Percentiles rank a stretch among this genome's conserved stretches.
These are phyloP conservation scores for Penicillium flavigenum DNA, from an alignment of 495 filamentous ascomycete genomes.

Conservation along the genomic window DNA sequence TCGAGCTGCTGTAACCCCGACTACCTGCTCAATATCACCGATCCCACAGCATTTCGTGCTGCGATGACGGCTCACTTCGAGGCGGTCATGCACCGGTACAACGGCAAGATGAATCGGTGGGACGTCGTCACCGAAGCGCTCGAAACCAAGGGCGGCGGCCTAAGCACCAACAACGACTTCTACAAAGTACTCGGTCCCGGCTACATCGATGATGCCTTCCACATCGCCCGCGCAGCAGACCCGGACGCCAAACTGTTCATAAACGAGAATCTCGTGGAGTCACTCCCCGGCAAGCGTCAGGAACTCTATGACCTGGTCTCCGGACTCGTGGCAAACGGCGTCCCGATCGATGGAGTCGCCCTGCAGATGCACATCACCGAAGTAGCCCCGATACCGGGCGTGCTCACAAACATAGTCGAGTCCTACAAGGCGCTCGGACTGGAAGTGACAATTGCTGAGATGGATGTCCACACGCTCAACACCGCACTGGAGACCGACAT, in stretches of 20 bases:
- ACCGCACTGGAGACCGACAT: not conserved
- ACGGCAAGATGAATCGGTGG: constrained; percentile 15
- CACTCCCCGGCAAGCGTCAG: not conserved
- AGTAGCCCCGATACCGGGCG: constrained; percentile 1
- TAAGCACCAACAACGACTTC: not conserved
- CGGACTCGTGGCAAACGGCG: not conserved
- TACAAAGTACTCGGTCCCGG: not conserved
- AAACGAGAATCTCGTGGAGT: not conserved
- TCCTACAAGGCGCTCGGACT: constrained; percentile 4
- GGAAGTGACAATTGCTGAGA: not conserved
- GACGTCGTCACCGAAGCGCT: constrained; percentile 17
- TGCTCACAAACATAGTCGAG: not conserved
- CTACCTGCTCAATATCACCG: constrained; percentile 17
- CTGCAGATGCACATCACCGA: constrained; percentile 4
- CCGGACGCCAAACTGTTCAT: not conserved
- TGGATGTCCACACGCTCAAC: constrained; percentile 1
- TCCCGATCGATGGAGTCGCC: not conserved
- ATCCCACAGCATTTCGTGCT: constrained; percentile 11
- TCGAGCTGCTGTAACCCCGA: constrained; percentile 21
- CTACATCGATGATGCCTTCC: constrained; percentile 2
- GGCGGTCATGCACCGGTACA: constrained; percentile 14
- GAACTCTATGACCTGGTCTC: constrained; percentile 1
- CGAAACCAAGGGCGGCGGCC: constrained; percentile 13
- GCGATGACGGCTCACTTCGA: constrained; percentile 7
- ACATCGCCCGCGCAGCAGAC: constrained; percentile 1